Conservation (phyloP, 257 asterid species). For the Lantana camara region DNA sequence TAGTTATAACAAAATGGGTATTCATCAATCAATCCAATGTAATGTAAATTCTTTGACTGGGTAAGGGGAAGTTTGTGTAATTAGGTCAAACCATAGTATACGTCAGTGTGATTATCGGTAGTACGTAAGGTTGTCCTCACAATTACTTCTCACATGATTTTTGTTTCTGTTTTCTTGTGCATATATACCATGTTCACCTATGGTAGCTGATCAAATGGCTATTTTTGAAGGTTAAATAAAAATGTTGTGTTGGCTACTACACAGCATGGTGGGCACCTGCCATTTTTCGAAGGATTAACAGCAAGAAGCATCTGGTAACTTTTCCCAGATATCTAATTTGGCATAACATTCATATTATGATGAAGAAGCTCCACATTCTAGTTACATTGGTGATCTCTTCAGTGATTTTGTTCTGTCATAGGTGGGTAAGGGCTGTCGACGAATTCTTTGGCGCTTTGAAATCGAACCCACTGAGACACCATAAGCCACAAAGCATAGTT, state of each 20-base stretch:
- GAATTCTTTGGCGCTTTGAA: conserved; percentile 54
- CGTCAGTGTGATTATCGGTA: too few species aligned
- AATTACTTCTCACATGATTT: too few species aligned
- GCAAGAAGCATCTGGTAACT: conserved; percentile 63
- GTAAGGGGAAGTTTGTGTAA: too few species aligned
- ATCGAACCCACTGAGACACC: conserved; percentile 43
- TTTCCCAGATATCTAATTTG: conserved; percentile 5
- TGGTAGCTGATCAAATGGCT: background rate
- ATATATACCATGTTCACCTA: background rate
- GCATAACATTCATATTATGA: too few species aligned
- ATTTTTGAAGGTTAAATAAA: conserved; percentile 48
- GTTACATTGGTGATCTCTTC: background rate
- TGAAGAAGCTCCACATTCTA: background rate
- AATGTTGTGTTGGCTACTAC: conserved; percentile 70
- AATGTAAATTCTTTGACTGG: too few species aligned
- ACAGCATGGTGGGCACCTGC: conserved; percentile 74
- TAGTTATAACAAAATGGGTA: too few species aligned
- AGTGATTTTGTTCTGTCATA: conserved; percentile 21
- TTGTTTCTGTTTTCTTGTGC: background rate
- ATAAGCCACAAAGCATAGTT: conserved; percentile 21
- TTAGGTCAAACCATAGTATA: too few species aligned
- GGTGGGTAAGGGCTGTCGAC: conserved; percentile 85
- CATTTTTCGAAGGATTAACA: conserved; percentile 67
- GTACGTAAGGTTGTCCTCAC: too few species aligned
- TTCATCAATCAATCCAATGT: too few species aligned